These are phyloP conservation scores for Pilatotrama ljubarskyi DNA, from an alignment of 768 basidiomycete species.

Conservation along the genomic window DNA sequence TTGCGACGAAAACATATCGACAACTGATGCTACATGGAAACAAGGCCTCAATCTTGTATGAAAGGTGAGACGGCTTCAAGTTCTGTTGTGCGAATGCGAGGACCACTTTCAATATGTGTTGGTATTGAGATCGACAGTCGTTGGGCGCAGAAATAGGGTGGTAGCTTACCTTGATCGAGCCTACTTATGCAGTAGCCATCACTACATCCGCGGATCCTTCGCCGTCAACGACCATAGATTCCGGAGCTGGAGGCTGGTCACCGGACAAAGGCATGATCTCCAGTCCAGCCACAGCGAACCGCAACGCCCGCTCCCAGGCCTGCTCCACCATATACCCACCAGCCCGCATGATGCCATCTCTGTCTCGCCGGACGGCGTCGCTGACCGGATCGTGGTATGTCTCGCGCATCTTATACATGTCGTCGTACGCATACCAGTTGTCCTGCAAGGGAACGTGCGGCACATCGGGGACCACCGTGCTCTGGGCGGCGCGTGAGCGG, in stretches of 20 bases:
- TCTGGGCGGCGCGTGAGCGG: slow-evolving; percentile 65
- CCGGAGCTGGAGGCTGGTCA: neutral
- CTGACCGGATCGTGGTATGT: slow-evolving; percentile 74
- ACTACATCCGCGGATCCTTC: slow-evolving; percentile 43
- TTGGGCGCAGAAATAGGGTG: no score
- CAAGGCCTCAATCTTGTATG: no score
- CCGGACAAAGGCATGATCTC: slow-evolving; percentile 51
- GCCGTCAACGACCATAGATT: slow-evolving; percentile 2
- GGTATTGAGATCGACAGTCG: no score
- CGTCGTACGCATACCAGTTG: slow-evolving; percentile 73
- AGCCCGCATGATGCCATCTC: slow-evolving; percentile 77
- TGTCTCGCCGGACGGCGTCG: slow-evolving; percentile 73
- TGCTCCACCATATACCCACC: slow-evolving; percentile 83
- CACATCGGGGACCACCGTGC: slow-evolving; percentile 68
- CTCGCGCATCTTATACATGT: slow-evolving; percentile 54
- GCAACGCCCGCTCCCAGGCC: slow-evolving; percentile 82
- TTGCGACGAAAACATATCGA: neutral
- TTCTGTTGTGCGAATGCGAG: no score
- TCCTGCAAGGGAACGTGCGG: slow-evolving; percentile 82
- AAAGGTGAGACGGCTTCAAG: no score
- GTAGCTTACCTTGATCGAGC: neutral
- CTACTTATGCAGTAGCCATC: slow-evolving; percentile 45
- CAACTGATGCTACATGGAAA: neutral
- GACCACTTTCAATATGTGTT: no score
- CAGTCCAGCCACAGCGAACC: slow-evolving; percentile 71